Evolutionary conservation across 2,329 filamentous ascomycete species (phyloP), one percentile per base, ranked within the genome.

Genomic region (Graphium sp.): DNA sequence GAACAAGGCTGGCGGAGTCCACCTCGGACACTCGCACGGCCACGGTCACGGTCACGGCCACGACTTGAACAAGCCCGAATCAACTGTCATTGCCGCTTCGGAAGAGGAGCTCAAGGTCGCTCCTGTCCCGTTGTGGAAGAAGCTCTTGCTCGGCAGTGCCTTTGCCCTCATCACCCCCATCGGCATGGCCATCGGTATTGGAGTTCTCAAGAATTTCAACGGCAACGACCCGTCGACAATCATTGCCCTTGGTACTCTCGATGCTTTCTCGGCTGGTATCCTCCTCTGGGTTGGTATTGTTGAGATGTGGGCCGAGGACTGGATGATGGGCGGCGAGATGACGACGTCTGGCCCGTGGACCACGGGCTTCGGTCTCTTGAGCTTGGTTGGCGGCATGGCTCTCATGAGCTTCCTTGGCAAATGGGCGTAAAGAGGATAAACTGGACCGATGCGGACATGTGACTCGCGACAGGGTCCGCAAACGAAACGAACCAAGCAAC

Each of bases 141-240:
- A 82, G 43, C 49, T 72, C 3, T 35, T 68, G 9, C 70, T 85
- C 52, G 76, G 65, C 0, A 38, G 48, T 2, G 58, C 62, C 1
- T 85, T 83, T 40, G 66, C 75, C 1, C 52, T 83, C 16, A 70
- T 81, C 31, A 85, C 79, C 0, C 79, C 79, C 0, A 54, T 82
- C 18, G 80, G 79, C 8, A 85, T 85, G 78, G 76, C 72, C 1
- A 83, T 87, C 34, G 79, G 80, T 1, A 72, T 83, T 19, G 76
- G 75, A 3, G 75, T 79, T 4, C 50, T 84, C 17, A 52, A 73
- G 21, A 46, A 58, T 6, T 84, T 83, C 52, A 84, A 85, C 39
- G 78, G 76, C 4, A 82, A 79, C 39, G 66, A 80, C 38, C 63
- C 60, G 4, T 58, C 59, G 2, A 84, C 78, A 0, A 57, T 84